Evolutionary conservation across 1,139 yeast genomes (phyloP).

Genomic region (Magnusiomyces ingens): DNA sequence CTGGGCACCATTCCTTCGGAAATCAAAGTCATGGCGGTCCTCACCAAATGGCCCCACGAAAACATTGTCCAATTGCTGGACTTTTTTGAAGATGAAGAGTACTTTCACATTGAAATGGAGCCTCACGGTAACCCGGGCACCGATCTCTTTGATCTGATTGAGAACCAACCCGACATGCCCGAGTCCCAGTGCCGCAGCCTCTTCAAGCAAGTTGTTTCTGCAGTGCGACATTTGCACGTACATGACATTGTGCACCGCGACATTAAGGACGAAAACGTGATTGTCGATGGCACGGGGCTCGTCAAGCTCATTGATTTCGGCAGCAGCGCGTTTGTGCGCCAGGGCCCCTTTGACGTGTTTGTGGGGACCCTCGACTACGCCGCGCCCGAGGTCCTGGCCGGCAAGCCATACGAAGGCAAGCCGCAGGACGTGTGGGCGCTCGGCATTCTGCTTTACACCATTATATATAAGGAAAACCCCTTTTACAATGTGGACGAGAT

Average conservation of each 20-base stretch:
- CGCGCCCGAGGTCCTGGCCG: slow-evolving; percentile 89
- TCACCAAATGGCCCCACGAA: slow-evolving; percentile 67
- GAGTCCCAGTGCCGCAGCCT: slow-evolving; percentile 71
- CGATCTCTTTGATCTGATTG: slow-evolving; percentile 87
- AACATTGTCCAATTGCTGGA: slow-evolving; percentile 79
- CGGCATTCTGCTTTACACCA: slow-evolving; percentile 81
- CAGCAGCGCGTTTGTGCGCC: slow-evolving; percentile 80
- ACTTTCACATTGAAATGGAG: slow-evolving; percentile 84
- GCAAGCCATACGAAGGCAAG: slow-evolving; percentile 81
- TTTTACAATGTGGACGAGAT: slow-evolving; percentile 93
- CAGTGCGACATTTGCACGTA: slow-evolving; percentile 71
- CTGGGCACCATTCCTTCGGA: slow-evolving; percentile 93
- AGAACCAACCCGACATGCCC: slow-evolving; percentile 68
- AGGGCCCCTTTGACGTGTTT: slow-evolving; percentile 94
- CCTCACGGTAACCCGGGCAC: slow-evolving; percentile 86
- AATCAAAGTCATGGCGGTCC: slow-evolving; percentile 80
- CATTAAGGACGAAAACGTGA: slow-evolving; percentile 89
- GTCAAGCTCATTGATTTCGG: slow-evolving; percentile 92
- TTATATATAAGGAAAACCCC: slow-evolving; percentile 91
- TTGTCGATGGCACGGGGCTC: slow-evolving; percentile 49
- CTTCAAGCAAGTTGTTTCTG: slow-evolving; percentile 71
- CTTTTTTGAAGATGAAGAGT: slow-evolving; percentile 84
- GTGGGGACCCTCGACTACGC: slow-evolving; percentile 97
- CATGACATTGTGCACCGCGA: slow-evolving; percentile 91
- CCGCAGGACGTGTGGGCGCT: slow-evolving; percentile 97